A percentile compares a stretch with the other conserved stretches of the same genome.
Conservation (phyloP, 495 filamentous ascomycete species). For the Neurospora tetrasperma region DNA sequence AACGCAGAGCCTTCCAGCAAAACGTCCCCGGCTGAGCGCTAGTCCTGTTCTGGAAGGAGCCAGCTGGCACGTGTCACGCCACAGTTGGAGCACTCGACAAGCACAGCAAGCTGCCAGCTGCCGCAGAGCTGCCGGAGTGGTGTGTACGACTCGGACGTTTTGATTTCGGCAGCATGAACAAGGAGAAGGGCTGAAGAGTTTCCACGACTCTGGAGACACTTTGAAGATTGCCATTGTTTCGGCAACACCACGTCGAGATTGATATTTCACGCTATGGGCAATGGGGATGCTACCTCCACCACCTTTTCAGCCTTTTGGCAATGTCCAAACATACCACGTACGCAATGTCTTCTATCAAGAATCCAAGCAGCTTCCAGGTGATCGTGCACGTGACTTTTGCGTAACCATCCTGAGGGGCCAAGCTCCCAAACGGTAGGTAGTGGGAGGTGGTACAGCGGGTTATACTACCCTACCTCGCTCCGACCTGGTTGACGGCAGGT, state of each 20-base stretch:
- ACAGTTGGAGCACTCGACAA: conserved; percentile 4
- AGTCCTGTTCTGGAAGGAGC: conserved; percentile 7
- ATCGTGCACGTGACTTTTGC: background rate
- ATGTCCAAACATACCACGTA: background rate
- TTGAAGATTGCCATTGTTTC: background rate
- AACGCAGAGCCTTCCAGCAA: conserved; percentile 27
- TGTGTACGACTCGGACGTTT: background rate
- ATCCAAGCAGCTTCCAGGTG: background rate
- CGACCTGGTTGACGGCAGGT: background rate
- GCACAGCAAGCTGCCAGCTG: background rate
- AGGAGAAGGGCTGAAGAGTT: background rate
- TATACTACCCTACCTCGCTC: background rate
- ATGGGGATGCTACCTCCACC: background rate
- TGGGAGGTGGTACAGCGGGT: background rate
- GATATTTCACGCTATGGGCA: background rate
- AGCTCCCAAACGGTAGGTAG: background rate
- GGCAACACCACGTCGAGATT: background rate
- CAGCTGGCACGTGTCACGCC: conserved; percentile 18
- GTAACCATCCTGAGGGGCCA: background rate
- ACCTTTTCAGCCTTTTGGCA: background rate
- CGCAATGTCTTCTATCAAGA: background rate
- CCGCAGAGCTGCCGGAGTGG: background rate
- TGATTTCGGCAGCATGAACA: background rate
- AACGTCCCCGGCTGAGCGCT: conserved; percentile 11
- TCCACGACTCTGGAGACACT: background rate